phyloP scores from a whole-genome alignment of 371 early-diverging fungal genomes.

The Apophysomyces ossiformis region DNA sequence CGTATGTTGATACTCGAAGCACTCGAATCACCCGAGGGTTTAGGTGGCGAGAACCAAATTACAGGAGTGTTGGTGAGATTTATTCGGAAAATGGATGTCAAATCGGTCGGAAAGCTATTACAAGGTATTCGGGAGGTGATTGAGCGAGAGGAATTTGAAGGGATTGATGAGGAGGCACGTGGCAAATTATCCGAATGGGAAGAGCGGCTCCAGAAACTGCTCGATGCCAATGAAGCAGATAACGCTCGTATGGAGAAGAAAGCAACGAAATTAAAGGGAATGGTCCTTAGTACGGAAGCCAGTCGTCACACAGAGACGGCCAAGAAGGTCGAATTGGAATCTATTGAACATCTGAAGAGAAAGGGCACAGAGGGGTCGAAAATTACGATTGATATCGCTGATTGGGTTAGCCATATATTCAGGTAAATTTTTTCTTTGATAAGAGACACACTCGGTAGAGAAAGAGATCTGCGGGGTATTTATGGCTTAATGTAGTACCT shows the following conservation, averaged over 20 bases:
- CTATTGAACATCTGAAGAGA: conserved; percentile 39
- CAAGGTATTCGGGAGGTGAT: conserved; percentile 13
- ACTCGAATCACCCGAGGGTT: conserved; percentile 41
- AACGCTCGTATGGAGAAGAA: conserved; percentile 26
- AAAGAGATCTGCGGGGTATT: neutral
- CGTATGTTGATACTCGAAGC: conserved; percentile 58
- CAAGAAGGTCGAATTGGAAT: conserved; percentile 40
- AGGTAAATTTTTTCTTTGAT: conserved; percentile 32
- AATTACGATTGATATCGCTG: conserved; percentile 56
- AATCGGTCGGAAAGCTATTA: conserved; percentile 16
- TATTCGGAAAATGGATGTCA: conserved; percentile 35
- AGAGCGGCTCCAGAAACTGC: conserved; percentile 21
- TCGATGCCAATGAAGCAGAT: conserved; percentile 4
- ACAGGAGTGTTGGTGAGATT: conserved; percentile 26
- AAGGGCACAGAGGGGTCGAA: conserved; percentile 42
- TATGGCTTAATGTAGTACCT: conserved; percentile 33
- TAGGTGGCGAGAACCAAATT: conserved; percentile 24
- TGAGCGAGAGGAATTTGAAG: conserved; percentile 6
- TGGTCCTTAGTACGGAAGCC: conserved; percentile 33
- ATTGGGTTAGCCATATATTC: conserved; percentile 41
- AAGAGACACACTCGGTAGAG: neutral
- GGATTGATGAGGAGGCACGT: conserved; percentile 16
- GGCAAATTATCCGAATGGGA: conserved; percentile 17
- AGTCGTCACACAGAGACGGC: conserved; percentile 55
- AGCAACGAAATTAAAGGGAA: conserved; percentile 39